Percentiles rank a stretch among this genome's conserved stretches.
These are phyloP conservation scores for Quercus lobata DNA, from an alignment of 331 rosid genomes.

Conservation along the genomic window DNA sequence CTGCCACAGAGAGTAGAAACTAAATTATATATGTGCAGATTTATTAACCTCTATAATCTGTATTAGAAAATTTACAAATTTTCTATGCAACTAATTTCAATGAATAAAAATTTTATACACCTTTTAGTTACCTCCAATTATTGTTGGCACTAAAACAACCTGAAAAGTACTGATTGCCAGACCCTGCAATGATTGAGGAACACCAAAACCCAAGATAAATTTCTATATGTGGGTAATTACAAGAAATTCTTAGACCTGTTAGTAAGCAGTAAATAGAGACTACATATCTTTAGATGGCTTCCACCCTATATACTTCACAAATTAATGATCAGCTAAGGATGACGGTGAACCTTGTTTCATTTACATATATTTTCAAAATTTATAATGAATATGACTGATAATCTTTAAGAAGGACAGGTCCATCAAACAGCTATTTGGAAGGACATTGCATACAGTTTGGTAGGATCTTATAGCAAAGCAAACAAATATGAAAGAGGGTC, in stretches of 20 bases:
- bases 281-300: slow-evolving; percentile 6
- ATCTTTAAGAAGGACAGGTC: background rate
- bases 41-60: slow-evolving; percentile 11
- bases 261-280: background rate
- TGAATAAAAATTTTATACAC: background rate
- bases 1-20: slow-evolving; percentile 47
- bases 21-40: slow-evolving; percentile 2
- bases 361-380: background rate
- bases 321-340: background rate
- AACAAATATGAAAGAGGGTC: background rate
- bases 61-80: background rate
- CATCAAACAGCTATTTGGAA: background rate
- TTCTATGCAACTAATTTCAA: background rate
- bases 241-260: background rate
- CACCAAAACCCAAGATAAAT: slow-evolving; percentile 9
- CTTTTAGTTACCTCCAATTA: slow-evolving; percentile 79
- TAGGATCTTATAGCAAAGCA: background rate
- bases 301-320: background rate
- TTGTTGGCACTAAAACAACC: slow-evolving; percentile 92
- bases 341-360: background rate
- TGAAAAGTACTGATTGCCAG: slow-evolving; percentile 88
- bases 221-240: background rate
- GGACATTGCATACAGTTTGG: background rate
- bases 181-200: slow-evolving; percentile 51
- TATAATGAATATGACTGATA: background rate